A percentile compares a stretch with the other conserved stretches of the same genome.
Conservation (phyloP, 2,329 filamentous ascomycete genomes). For the Allantophomopsis lycopodina region DNA sequence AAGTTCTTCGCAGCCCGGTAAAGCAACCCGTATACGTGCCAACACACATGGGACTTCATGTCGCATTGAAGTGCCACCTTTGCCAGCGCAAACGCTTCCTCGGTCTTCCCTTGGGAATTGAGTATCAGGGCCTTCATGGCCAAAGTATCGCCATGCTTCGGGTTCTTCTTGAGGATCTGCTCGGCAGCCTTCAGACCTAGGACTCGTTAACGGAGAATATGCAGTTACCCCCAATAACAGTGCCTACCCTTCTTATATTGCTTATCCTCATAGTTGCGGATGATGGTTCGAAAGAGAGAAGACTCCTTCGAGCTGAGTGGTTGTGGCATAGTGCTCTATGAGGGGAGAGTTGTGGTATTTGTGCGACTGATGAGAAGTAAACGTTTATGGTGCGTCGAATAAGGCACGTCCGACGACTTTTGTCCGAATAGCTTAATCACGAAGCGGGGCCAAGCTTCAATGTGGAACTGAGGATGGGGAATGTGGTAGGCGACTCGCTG, state of each 20-base stretch:
- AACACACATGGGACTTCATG: constrained; percentile 99
- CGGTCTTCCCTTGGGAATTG: constrained; percentile 80
- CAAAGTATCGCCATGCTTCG: constrained; percentile 94
- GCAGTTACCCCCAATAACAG: constrained; percentile 2
- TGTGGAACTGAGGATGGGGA: neutral
- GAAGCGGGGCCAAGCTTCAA: neutral
- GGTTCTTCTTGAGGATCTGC: constrained; percentile 87
- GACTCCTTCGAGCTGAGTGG: constrained; percentile 75
- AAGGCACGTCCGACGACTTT: neutral
- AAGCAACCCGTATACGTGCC: constrained; percentile 95
- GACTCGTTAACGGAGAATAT: constrained; percentile 17
- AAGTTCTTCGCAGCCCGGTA: constrained; percentile 95
- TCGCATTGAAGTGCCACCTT: constrained; percentile 88
- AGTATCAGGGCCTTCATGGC: constrained; percentile 98
- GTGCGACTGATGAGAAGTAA: neutral
- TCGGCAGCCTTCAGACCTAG: constrained; percentile 83
- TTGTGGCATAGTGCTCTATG: constrained; percentile 46
- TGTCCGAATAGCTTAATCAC: neutral
- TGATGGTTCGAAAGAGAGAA: constrained; percentile 85
- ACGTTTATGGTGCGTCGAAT: constrained; percentile 1
- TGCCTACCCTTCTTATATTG: constrained; percentile 75
- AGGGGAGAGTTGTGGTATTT: constrained; percentile 1
- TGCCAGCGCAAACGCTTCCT: constrained; percentile 86
- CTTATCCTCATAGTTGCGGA: constrained; percentile 95
- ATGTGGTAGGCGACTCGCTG: neutral